phyloP scores from a whole-genome alignment of 257 asterid species.

The Parsonsia alboflavescens region DNA sequence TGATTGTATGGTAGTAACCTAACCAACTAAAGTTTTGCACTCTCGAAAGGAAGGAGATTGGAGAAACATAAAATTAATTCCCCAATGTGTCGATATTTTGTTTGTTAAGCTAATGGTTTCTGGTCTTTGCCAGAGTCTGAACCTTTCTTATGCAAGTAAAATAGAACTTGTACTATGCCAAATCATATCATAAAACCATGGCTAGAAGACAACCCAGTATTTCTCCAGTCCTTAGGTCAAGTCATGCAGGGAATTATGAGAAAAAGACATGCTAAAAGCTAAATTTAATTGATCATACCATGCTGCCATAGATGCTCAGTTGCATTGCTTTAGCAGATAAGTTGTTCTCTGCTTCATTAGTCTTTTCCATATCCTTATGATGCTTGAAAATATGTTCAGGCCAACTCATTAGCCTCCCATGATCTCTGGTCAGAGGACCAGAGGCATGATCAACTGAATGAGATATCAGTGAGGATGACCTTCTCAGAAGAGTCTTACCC shows the following conservation, averaged over 20 bases:
- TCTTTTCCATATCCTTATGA: conserved; percentile 26
- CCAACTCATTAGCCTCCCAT: conserved; percentile 72
- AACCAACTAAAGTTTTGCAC: background rate
- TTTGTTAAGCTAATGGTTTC: background rate
- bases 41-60: background rate
- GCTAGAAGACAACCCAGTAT: too few relatives aligned
- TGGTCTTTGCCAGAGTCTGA: background rate
- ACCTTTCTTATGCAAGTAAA: background rate
- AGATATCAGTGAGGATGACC: conserved; percentile 46
- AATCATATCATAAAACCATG: background rate
- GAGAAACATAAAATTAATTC: background rate
- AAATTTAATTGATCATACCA: conserved; percentile 37
- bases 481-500: conserved; percentile 45
- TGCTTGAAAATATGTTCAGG: conserved; percentile 42
- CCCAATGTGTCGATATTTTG: background rate
- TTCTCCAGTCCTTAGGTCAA: background rate
- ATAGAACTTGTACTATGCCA: too few relatives aligned
- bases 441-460: conserved; percentile 47
- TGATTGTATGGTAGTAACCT: background rate
- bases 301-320: conserved; percentile 74
- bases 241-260: background rate
- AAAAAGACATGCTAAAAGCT: background rate
- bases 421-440: conserved; percentile 42
- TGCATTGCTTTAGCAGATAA: conserved; percentile 78
- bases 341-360: conserved; percentile 33